Evolutionary conservation across 148 eudicot species (phyloP).

Genomic region (Agrostemma githago): DNA sequence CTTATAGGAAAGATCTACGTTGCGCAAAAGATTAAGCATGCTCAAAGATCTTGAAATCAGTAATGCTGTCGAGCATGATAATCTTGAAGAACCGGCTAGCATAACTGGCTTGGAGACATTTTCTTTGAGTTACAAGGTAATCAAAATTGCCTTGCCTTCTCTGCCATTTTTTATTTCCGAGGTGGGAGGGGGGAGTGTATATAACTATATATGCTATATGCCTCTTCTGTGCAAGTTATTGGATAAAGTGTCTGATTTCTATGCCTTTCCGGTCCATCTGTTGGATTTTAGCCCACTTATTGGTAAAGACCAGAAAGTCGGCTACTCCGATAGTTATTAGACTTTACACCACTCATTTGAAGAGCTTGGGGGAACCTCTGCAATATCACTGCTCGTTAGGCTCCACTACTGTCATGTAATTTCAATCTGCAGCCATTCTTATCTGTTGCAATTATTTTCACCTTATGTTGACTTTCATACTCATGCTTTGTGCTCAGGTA

Average conservation of each 20-base stretch:
- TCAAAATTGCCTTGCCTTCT: slow-evolving; percentile 6
- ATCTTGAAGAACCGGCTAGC: slow-evolving; percentile 76
- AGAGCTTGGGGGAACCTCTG: neutral
- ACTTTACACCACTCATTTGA: neutral
- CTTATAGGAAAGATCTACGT: slow-evolving; percentile 75
- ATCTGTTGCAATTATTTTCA: neutral
- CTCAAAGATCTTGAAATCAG: slow-evolving; percentile 85
- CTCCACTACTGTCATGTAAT: neutral
- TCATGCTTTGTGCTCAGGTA: slow-evolving; percentile 45
- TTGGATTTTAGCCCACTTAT: neutral
- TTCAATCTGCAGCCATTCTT: neutral
- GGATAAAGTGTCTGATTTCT: neutral
- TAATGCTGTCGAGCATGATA: slow-evolving; percentile 38
- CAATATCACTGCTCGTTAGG: neutral
- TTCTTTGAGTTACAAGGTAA: slow-evolving; percentile 87
- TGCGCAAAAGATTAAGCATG: slow-evolving; percentile 63
- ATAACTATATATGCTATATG: neutral
- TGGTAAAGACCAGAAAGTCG: neutral
- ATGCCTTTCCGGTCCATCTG: neutral
- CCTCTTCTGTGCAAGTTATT: slow-evolving; percentile 6
- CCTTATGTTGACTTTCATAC: neutral
- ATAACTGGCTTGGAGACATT: slow-evolving; percentile 91
- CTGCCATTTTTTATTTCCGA: neutral
- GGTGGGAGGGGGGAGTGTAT: too few relatives aligned
- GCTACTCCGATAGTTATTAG: neutral